Conservation (phyloP, 2,329 filamentous ascomycete genomes). For the Aspergillus fructus region DNA sequence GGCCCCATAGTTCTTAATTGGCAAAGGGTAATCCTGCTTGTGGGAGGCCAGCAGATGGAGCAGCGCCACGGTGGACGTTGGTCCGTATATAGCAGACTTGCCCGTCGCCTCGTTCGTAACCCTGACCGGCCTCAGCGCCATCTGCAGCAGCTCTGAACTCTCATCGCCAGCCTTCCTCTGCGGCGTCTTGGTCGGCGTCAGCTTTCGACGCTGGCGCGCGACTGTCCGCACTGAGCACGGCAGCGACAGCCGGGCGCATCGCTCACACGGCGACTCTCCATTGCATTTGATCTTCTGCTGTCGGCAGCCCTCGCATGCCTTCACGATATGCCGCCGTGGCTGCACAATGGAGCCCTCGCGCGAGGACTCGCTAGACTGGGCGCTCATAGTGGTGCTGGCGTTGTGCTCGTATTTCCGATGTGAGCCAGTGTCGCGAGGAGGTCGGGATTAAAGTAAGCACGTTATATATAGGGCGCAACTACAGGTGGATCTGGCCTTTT, state of each 20-base stretch:
- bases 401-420: too few relatives aligned
- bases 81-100: not conserved
- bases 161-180: not conserved
- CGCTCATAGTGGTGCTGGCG: too few relatives aligned
- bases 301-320: constrained; percentile 2
- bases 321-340: not conserved
- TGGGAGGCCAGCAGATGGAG: not conserved
- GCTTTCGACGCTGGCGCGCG: not conserved
- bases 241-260: not conserved
- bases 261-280: not conserved
- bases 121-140: not conserved
- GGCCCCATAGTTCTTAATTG: not conserved
- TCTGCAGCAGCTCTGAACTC: not conserved
- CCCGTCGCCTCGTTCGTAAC: not conserved
- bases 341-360: not conserved
- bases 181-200: not conserved
- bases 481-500: too few relatives aligned
- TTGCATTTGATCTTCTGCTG: constrained; percentile 7
- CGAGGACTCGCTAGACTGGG: not conserved
- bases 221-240: not conserved
- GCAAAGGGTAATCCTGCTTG: not conserved
- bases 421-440: too few relatives aligned
- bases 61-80: constrained; percentile 3
- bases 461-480: too few relatives aligned
- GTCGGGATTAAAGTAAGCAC: too few relatives aligned